Conservation (phyloP, 805 yeast genomes). For the Kluyveromyces aestuarii region DNA sequence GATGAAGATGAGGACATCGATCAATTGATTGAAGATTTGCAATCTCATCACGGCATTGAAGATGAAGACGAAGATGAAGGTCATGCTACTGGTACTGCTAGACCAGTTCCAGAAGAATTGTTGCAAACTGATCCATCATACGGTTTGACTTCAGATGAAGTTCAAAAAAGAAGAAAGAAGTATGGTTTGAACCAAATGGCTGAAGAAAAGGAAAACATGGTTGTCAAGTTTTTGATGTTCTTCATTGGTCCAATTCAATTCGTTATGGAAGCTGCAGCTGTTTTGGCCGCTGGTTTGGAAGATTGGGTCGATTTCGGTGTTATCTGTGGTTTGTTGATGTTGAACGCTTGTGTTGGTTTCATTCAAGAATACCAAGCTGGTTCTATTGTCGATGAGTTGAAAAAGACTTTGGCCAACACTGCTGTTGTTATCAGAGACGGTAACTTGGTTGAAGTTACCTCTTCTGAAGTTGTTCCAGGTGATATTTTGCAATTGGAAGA, state of each 20-base stretch:
- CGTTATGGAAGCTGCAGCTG: conserved; percentile 96
- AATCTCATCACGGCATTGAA: conserved; percentile 45
- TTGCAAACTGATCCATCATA: conserved; percentile 70
- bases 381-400: conserved; percentile 92
- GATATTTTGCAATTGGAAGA: conserved; percentile 88
- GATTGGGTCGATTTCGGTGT: conserved; percentile 99
- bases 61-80: conserved; percentile 39
- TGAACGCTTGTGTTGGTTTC: conserved; percentile 93
- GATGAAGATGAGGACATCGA: conserved; percentile 59
- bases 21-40: conserved; percentile 69
- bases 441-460: conserved; percentile 60
- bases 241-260: conserved; percentile 94
- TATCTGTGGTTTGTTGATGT: conserved; percentile 74
- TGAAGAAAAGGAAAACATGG: conserved; percentile 74
- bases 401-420: conserved; percentile 87
- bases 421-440: conserved; percentile 84
- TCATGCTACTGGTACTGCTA: conserved; percentile 48
- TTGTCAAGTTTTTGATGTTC: conserved; percentile 75
- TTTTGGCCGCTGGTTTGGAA: conserved; percentile 90
- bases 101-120: conserved; percentile 79
- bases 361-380: conserved; percentile 97
- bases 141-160: conserved; percentile 77
- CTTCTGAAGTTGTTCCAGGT: conserved; percentile 90
- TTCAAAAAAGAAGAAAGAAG: conserved; percentile 76
- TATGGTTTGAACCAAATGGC: conserved; percentile 86